Base-by-base conservation (phyloP, 2,329 filamentous ascomycete genomes). In the Immersiporthe knoxdaviesiana region DNA sequence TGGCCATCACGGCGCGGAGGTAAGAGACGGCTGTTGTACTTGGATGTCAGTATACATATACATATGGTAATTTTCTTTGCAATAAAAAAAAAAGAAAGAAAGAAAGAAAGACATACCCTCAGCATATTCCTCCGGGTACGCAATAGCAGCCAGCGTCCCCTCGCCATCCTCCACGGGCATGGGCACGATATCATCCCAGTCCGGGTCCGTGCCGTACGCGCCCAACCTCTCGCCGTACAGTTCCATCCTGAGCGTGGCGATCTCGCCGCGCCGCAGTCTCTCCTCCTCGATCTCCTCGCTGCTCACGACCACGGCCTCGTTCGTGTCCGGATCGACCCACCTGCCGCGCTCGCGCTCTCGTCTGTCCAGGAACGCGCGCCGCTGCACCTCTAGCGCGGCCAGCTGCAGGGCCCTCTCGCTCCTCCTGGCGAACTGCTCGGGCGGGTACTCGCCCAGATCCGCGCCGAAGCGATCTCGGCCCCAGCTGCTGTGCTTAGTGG, bases 1-100 rank as follows among this genome's bases (percentile, higher is more conserved):
- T 85, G 18, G 92, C 92, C 95, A 99, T 99, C 74, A 97, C 88
- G 71, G 96, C 94, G 71, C 96, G 92, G 66, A 99, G 88, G 81
- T 98, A 99, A 59, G 92, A 90, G 82, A 97, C 96, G 61, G 93
- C 94, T 90, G n/a, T n/a, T n/a, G 62, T 2, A 44, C 41, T 5
- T 47, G 12, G n/a, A 18, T 65, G 67, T 71, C 44, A 72, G 44
- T 52, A 47, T 10, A 50, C 16, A 7, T 6, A n/a, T 18, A 44
- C 16, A 7, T 52, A 24, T n/a, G n/a, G n/a, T n/a, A n/a, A n/a
- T n/a, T n/a, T n/a, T n/a, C n/a, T n/a, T n/a, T n/a, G n/a, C 5
- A 41, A 63, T 8, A 32, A 12, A 10, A 7, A 18, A 24, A n/a
- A 2, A 7, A 14, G 14, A 21, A 10, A 11, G 41, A 1, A 39